Evolutionary conservation across 768 basidiomycete genomes (phyloP).

Genomic region (Sarcomyxa edulis): DNA sequence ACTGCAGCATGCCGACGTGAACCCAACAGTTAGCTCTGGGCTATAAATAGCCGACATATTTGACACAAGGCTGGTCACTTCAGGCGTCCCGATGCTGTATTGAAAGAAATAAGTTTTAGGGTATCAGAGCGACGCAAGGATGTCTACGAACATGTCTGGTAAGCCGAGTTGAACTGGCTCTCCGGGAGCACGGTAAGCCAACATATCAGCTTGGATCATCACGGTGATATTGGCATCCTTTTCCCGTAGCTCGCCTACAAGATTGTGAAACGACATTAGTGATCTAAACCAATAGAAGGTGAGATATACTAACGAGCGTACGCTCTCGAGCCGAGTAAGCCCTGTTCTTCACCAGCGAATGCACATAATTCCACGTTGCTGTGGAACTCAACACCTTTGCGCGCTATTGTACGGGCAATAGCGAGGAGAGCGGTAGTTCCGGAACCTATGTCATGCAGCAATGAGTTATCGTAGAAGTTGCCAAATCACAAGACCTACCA

Average conservation of each 20-base stretch:
- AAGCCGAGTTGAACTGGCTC: slow-evolving; percentile 85
- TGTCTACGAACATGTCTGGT: slow-evolving; percentile 53
- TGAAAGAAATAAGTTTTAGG: slow-evolving; percentile 1
- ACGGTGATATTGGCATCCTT: slow-evolving; percentile 64
- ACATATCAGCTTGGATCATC: slow-evolving; percentile 92
- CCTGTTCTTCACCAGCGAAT: slow-evolving; percentile 93
- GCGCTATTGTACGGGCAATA: slow-evolving; percentile 71
- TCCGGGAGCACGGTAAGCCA: slow-evolving; percentile 71
- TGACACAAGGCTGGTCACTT: slow-evolving; percentile 68
- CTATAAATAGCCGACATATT: slow-evolving; percentile 78
- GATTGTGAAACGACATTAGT: slow-evolving; percentile 2
- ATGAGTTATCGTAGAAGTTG: too few species aligned
- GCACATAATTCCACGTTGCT: slow-evolving; percentile 75
- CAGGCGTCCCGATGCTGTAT: slow-evolving; percentile 70
- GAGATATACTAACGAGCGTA: slow-evolving; percentile 62
- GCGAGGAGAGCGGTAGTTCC: slow-evolving; percentile 68
- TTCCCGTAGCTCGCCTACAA: slow-evolving; percentile 51
- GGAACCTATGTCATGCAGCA: too few species aligned
- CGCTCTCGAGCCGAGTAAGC: slow-evolving; percentile 68
- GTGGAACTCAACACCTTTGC: slow-evolving; percentile 62
- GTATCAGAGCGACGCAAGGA: background rate
- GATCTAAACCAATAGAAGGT: background rate
- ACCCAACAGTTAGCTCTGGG: slow-evolving; percentile 70
- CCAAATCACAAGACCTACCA: too few species aligned
- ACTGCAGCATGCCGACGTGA: slow-evolving; percentile 79